These are phyloP conservation scores for Bruguiera sexangula DNA, from an alignment of 345 rosid genomes.

Conservation along the genomic window DNA sequence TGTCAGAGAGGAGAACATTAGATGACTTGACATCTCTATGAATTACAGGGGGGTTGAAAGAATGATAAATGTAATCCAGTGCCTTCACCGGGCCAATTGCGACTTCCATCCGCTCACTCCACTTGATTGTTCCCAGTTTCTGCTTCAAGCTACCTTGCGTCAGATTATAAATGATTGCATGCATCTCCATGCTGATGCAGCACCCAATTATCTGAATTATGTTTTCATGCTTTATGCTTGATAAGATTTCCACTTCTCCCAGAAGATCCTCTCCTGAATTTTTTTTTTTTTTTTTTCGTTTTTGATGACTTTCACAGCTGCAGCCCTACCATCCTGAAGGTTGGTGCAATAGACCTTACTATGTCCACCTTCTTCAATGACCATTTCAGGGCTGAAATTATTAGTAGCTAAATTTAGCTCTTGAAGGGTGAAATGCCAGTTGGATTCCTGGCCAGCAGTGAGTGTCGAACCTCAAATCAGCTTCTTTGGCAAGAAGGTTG, in stretches of 20 bases:
- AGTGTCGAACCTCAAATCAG: conserved; percentile 11
- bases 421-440: conserved; percentile 21
- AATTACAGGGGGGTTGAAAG: conserved; percentile 38
- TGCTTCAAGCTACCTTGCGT: conserved; percentile 35
- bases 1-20: conserved; percentile 37
- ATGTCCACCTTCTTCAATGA: conserved; percentile 37
- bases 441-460: conserved; percentile 8
- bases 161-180: conserved; percentile 37
- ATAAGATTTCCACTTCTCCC: conserved; percentile 34
- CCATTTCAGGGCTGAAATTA: conserved; percentile 27
- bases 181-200: conserved; percentile 22
- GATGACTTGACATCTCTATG: conserved; percentile 41
- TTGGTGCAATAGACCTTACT: conserved; percentile 28
- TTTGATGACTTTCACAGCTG: conserved; percentile 39
- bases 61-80: conserved; percentile 37
- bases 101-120: conserved; percentile 33
- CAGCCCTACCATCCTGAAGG: conserved; percentile 29
- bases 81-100: conserved; percentile 46
- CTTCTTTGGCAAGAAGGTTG: conserved; percentile 7
- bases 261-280: conserved; percentile 33
- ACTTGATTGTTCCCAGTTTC: conserved; percentile 24
- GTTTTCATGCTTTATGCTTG: conserved; percentile 27
- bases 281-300: conserved; percentile 13
- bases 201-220: conserved; percentile 36
- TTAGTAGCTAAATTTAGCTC: conserved; percentile 28